A percentile compares a stretch with the other conserved stretches of the same genome.
phyloP scores from a whole-genome alignment of 305 asterid genomes.

The Vinca major region DNA sequence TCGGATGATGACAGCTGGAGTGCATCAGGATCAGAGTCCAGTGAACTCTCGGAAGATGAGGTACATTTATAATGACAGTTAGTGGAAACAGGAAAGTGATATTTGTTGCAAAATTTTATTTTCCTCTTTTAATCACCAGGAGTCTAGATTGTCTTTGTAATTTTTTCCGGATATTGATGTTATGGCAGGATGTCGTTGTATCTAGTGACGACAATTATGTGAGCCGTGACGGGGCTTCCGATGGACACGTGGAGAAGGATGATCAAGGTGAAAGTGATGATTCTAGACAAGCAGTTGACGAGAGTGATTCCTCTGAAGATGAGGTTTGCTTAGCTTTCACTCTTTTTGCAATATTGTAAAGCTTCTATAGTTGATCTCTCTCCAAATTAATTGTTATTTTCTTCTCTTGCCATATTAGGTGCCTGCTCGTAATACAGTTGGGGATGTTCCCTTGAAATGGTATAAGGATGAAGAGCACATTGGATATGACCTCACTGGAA shows the following conservation, averaged over 20 bases:
- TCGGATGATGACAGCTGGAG: slow-evolving; percentile 38
- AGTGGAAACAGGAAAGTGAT: background rate
- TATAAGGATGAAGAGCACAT: slow-evolving; percentile 91
- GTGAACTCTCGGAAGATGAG: slow-evolving; percentile 42
- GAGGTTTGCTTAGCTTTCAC: slow-evolving; percentile 47
- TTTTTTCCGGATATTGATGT: background rate
- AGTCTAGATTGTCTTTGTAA: background rate
- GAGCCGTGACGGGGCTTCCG: slow-evolving; percentile 14
- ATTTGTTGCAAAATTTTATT: background rate
- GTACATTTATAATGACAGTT: slow-evolving; percentile 21
- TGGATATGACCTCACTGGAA: slow-evolving; percentile 82
- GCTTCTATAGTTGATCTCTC: slow-evolving; percentile 4
- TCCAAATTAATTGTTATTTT: slow-evolving; percentile 4
- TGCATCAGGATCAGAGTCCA: slow-evolving; percentile 37
- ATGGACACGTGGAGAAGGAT: slow-evolving; percentile 20
- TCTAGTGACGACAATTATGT: slow-evolving; percentile 22
- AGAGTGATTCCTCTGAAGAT: slow-evolving; percentile 98
- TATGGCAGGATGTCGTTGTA: slow-evolving; percentile 35
- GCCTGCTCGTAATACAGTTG: slow-evolving; percentile 84
- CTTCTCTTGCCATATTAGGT: slow-evolving; percentile 38
- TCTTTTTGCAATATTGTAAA: background rate
- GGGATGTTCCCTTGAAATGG: slow-evolving; percentile 81
- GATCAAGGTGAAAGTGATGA: slow-evolving; percentile 39
- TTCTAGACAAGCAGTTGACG: slow-evolving; percentile 47
- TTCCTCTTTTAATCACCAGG: background rate